Conservation (phyloP, 2,329 filamentous ascomycete species). For the Fusarium abutilonis region DNA sequence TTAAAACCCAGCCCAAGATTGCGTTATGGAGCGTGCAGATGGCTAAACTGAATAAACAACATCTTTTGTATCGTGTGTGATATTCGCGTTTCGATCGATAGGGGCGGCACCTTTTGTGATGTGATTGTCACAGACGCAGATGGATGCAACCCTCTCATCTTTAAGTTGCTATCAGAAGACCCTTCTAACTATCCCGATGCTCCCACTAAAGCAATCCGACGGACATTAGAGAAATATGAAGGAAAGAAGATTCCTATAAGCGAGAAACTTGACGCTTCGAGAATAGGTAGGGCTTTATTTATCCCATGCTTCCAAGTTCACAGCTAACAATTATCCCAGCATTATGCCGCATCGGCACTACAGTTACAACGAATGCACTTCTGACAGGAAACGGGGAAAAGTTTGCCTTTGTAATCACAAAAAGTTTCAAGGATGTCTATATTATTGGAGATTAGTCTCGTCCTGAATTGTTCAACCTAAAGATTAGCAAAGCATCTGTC, state of each 20-base stretch:
- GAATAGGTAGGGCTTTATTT: slow-evolving; percentile 41
- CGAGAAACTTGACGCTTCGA: slow-evolving; percentile 48
- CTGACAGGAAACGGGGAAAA: slow-evolving; percentile 76
- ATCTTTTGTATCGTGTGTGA: slow-evolving; percentile 18
- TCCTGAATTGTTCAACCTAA: slow-evolving; percentile 76
- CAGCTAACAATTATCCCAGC: slow-evolving; percentile 55
- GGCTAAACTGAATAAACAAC: neutral
- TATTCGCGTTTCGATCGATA: slow-evolving; percentile 55
- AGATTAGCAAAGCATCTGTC: slow-evolving; percentile 72
- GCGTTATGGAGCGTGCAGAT: neutral
- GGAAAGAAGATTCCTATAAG: slow-evolving; percentile 63
- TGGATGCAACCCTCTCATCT: slow-evolving; percentile 74
- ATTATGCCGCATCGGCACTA: slow-evolving; percentile 80
- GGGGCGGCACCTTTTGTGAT: slow-evolving; percentile 80
- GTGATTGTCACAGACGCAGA: slow-evolving; percentile 69
- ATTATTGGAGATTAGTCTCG: slow-evolving; percentile 77
- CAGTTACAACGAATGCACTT: slow-evolving; percentile 79
- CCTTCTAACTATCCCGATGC: slow-evolving; percentile 76
- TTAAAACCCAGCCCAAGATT: slow-evolving; percentile 6
- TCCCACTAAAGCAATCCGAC: slow-evolving; percentile 74
- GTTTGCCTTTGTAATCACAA: slow-evolving; percentile 76
- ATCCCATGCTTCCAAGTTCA: too few relatives aligned
- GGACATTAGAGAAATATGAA: slow-evolving; percentile 68
- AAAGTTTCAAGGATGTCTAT: slow-evolving; percentile 74
- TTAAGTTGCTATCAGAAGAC: slow-evolving; percentile 80